Conservation (phyloP, 768 basidiomycete genomes). For the Fistulinella prunicolor region DNA sequence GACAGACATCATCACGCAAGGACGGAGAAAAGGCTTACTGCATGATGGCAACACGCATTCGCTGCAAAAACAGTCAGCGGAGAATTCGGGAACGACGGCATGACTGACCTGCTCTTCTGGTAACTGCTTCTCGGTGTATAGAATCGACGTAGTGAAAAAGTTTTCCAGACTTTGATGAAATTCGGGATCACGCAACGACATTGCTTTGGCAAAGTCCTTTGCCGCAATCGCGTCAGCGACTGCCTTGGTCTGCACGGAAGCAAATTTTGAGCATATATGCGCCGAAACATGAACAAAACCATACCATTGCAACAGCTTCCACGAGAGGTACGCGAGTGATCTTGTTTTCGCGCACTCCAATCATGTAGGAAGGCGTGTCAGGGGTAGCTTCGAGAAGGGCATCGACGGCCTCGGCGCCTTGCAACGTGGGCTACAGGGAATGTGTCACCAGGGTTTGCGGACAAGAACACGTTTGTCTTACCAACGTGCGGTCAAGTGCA, state of each 20-base stretch:
- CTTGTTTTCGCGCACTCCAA: conserved; percentile 94
- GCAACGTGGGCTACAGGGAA: conserved; percentile 79
- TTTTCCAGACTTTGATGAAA: conserved; percentile 84
- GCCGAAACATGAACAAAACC: neutral
- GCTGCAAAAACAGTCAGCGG: conserved; percentile 37
- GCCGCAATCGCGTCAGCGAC: conserved; percentile 79
- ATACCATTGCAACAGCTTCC: conserved; percentile 88
- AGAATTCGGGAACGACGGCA: neutral
- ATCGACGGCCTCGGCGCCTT: conserved; percentile 91
- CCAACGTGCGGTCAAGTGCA: conserved; percentile 89
- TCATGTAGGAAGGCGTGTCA: conserved; percentile 94
- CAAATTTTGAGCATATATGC: conserved; percentile 4
- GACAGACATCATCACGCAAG: neutral
- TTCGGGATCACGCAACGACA: conserved; percentile 88
- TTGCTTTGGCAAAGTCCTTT: conserved; percentile 83
- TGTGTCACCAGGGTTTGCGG: conserved; percentile 4
- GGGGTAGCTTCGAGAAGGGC: conserved; percentile 84
- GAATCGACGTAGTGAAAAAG: conserved; percentile 70
- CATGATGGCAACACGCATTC: conserved; percentile 78
- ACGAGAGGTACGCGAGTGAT: conserved; percentile 87
- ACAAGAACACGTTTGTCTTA: conserved; percentile 33
- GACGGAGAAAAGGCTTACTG: conserved; percentile 53
- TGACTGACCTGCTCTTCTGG: conserved; percentile 45
- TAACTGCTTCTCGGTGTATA: conserved; percentile 53
- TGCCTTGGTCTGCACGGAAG: conserved; percentile 64